Conservation (phyloP, 768 basidiomycete genomes). For the Boletus eberwhitei region DNA sequence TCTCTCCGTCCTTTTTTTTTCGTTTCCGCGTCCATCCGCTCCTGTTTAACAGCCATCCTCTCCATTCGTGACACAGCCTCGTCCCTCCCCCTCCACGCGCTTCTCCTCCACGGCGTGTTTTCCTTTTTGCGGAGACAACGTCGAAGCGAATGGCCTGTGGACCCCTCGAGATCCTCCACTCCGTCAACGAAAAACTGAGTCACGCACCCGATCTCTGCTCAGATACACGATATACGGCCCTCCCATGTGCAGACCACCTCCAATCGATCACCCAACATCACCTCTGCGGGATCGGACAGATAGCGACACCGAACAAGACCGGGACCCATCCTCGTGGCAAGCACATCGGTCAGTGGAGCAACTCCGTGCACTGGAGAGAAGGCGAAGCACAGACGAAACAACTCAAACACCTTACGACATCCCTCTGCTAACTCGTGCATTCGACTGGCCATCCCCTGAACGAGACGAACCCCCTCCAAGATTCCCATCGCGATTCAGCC, state of each 20-base stretch:
- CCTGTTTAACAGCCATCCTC: conserved; percentile 5
- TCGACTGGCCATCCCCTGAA: conserved; percentile 24
- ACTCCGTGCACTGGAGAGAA: conserved; percentile 6
- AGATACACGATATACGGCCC: conserved; percentile 14
- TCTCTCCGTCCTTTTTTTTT: conserved; percentile 25
- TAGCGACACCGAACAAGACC: conserved; percentile 44
- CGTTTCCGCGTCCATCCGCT: conserved; percentile 27
- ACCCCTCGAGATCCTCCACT: conserved; percentile 10
- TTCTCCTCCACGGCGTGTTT: conserved; percentile 10
- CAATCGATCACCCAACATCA: conserved; percentile 12
- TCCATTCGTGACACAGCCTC: neutral
- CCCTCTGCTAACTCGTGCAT: conserved; percentile 17
- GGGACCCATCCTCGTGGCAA: conserved; percentile 39
- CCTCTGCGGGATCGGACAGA: conserved; percentile 29
- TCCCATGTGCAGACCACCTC: conserved; percentile 27
- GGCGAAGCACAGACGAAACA: conserved; percentile 19
- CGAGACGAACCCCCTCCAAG: conserved; percentile 13
- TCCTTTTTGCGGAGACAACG: conserved; percentile 5
- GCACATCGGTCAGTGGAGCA: conserved; percentile 12
- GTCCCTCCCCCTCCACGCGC: conserved; percentile 5
- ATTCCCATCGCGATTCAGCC: conserved; percentile 10
- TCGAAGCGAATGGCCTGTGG: conserved; percentile 25
- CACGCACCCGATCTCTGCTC: conserved; percentile 17
- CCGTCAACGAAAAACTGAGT: conserved; percentile 12
- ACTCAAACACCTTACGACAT: conserved; percentile 11